Evolutionary conservation across 768 basidiomycete genomes (phyloP), one percentile per base, ranked within the genome.

Genomic region (Suillus cothurnatus): DNA sequence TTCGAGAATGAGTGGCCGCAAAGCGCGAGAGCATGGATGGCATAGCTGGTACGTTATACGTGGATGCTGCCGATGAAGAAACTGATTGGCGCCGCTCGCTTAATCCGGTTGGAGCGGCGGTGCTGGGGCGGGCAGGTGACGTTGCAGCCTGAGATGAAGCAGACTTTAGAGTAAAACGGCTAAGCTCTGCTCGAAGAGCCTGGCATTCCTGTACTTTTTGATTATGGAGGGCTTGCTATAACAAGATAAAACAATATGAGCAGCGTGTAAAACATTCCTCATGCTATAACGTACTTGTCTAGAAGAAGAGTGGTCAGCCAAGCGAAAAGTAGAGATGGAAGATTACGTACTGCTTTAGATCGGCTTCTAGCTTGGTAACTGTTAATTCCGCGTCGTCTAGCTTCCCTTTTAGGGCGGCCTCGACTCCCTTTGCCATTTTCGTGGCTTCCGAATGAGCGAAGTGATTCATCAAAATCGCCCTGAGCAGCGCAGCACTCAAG

Each of bases 381-480:
- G 80, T 76, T 65, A 79, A 72, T 78, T 92, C 86, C 67, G 86
- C 79, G 71, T 88, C 88, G 67, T 91, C 89, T 52, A 93, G 76
- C 78, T 86, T 87, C 70, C 81, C 79, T 79, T 85, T 89, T 72
- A 91, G 80, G 67, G 79, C 81, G 60, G 80, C 77, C 79, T 93
- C 91, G 62, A 84, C 78, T 64, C 75, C 79, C 77, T 88, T 91
- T 53, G 90, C 85, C 69, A 79, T 76, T 80, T 88, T 90, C 74
- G 84, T 87, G 66, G 87, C 86, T 73, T 94, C 92, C 41, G 89
- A 89, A 78, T 93, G 91, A 70, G 91, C 89, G 59, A 87, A 79
- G 75, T 93, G 90, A 72, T 94, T 94, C 80, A 90, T 85, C 64
- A 94, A 84, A 75, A 94, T 94, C 63, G 92, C 92, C 68, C 89